Evolutionary conservation across 306 rosid species (phyloP).

Genomic region (Cucurbita maxima): DNA sequence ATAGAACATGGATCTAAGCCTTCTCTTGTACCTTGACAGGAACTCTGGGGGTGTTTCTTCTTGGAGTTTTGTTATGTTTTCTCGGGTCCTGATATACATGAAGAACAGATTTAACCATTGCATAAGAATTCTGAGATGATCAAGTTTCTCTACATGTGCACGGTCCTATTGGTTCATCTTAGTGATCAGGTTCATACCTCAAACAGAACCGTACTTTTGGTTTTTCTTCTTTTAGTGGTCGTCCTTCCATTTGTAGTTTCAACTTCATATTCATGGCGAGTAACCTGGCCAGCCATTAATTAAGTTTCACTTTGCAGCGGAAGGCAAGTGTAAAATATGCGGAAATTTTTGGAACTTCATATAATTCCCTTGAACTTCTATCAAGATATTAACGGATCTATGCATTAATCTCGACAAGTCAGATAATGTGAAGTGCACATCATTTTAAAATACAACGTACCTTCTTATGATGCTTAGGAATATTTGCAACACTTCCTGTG

Average conservation of each 20-base stretch:
- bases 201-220: slow-evolving; percentile 88
- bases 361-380: not conserved
- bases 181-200: slow-evolving; percentile 42
- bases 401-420: not conserved
- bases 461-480: slow-evolving; percentile 79
- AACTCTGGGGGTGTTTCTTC: slow-evolving; percentile 47
- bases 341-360: not conserved
- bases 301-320: not conserved
- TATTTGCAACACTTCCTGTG: slow-evolving; percentile 47
- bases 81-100: slow-evolving; percentile 51
- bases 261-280: slow-evolving; percentile 83
- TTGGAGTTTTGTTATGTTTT: slow-evolving; percentile 58
- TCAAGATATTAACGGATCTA: not conserved
- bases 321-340: not conserved
- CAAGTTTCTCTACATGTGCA: not conserved
- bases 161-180: not conserved
- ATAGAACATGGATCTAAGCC: not conserved
- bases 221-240: slow-evolving; percentile 70
- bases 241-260: slow-evolving; percentile 94
- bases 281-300: slow-evolving; percentile 44
- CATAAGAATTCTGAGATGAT: not conserved
- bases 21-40: slow-evolving; percentile 47
- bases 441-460: slow-evolving; percentile 14
- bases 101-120: not conserved
- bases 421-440: not conserved